Base-by-base conservation (phyloP, 2,329 filamentous ascomycete genomes). In the Xylariaceae sp. region DNA sequence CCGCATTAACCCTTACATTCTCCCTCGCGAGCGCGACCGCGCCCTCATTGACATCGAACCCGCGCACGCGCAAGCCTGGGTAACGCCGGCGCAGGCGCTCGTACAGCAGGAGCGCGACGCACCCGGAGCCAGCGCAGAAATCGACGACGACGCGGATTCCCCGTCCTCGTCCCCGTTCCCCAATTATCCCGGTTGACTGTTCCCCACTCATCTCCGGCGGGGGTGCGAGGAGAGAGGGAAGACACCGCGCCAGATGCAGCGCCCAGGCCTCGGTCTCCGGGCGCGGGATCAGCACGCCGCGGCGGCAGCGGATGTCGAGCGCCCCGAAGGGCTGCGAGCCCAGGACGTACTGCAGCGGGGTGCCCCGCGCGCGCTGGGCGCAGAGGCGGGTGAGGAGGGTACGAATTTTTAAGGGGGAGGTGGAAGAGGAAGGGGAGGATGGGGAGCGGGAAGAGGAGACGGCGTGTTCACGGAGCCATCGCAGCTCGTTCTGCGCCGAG, bases 41-140 rank as follows among this genome's bases (percentile, higher is more conserved):
- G 2, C 64, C 63, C 0, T 75, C 60, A 1, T 90, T 91, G 23
- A 96, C 79, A 69, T 98, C 93, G 18, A 96, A 72, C 3, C 90
- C 93, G 0, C 80, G 67, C n/a, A 90, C 75, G 3, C 76, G 71
- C 7, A 90, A 63, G 0, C 62, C 47, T 1, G 70, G 64, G 48
- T 77, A 72, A 19, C 72, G 66, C 66, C 69, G 55, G 18, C 73
- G 73, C 40, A 91, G 80, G 9, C 87, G 79, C 37, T 86, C 78
- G 59, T 89, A 84, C 6, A 96, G 79, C 2, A 91, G 82, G 7
- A 98, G 81, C 0, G 91, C 83, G 60, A 98, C 96, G 74, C 93
- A 97, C 3, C 95, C 95, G 4, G 90, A 91, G 9, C 95, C 95
- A 0, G 91, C 93, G 73, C 95, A 98, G 26, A 97, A 79, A 72